These are phyloP conservation scores for Wickerhamiella hasegawae DNA, from an alignment of 805 yeast species.

Conservation along the genomic window DNA sequence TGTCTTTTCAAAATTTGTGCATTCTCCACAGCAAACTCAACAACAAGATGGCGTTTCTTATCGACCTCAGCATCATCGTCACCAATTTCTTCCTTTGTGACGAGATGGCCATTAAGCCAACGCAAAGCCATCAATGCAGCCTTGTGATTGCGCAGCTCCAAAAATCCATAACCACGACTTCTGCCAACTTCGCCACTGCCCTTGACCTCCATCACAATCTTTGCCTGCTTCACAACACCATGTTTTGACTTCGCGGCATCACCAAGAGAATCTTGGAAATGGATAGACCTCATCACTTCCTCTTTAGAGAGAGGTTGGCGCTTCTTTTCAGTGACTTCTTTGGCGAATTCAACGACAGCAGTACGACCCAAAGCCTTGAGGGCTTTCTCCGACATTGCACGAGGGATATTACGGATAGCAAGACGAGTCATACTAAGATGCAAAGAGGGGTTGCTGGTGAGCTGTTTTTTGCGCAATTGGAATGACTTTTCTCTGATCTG, in stretches of 20 bases:
- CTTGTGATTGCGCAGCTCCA: constrained; percentile 85
- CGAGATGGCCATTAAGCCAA: constrained; percentile 91
- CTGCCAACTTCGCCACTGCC: constrained; percentile 78
- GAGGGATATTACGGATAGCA: constrained; percentile 86
- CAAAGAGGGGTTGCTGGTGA: constrained; percentile 76
- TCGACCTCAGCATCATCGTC: constrained; percentile 15
- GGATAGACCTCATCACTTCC: constrained; percentile 66
- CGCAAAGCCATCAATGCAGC: constrained; percentile 89
- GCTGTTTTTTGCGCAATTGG: constrained; percentile 72
- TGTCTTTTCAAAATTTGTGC: constrained; percentile 88
- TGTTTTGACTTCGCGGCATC: constrained; percentile 41
- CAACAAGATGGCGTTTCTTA: constrained; percentile 53
- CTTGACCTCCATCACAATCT: constrained; percentile 82
- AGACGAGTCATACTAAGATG: constrained; percentile 90
- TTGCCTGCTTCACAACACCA: constrained; percentile 89
- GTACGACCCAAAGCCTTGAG: constrained; percentile 85
- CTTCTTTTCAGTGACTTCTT: constrained; percentile 54
- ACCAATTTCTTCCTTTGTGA: constrained; percentile 46
- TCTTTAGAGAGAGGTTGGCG: constrained; percentile 84
- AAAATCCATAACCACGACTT: constrained; percentile 91
- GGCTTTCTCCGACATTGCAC: constrained; percentile 78
- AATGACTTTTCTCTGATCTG: constrained; percentile 81
- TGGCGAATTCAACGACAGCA: constrained; percentile 88
- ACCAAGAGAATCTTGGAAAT: constrained; percentile 37
- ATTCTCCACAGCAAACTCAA: constrained; percentile 90